phyloP scores from a whole-genome alignment of 73 alveolate genomes.

The Effrenium voratum region DNA sequence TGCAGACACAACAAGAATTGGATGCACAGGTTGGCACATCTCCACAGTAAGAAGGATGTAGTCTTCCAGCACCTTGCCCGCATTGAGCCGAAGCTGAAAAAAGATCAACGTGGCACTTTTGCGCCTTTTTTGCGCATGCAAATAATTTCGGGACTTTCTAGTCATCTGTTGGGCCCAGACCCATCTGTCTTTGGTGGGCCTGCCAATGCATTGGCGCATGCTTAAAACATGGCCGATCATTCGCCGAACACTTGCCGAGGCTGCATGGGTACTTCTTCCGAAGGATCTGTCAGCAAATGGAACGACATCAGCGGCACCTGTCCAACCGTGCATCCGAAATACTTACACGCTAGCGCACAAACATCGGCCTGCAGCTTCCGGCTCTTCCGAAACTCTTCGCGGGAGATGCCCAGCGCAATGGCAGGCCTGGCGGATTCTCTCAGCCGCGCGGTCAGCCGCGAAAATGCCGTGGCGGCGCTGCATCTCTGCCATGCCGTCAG shows the following conservation, averaged over 20 bases:
- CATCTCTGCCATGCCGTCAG: slow-evolving; percentile 7
- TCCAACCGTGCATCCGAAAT: not conserved
- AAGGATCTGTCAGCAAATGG: slow-evolving; percentile 3
- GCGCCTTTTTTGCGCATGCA: not conserved
- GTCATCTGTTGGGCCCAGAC: not conserved
- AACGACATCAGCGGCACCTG: slow-evolving; percentile 29
- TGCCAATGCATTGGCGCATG: too few relatives aligned
- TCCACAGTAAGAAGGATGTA: slow-evolving; percentile 47
- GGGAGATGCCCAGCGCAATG: not conserved
- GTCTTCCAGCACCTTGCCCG: slow-evolving; percentile 58
- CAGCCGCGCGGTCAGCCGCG: not conserved
- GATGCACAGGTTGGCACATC: not conserved
- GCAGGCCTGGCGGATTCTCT: not conserved
- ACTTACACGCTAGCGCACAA: not conserved
- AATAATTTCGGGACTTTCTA: too few relatives aligned
- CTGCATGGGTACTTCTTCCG: not conserved
- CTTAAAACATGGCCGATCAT: too few relatives aligned
- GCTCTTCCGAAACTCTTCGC: slow-evolving; percentile 25
- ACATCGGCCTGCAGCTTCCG: not conserved
- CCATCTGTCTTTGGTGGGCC: slow-evolving; percentile 38
- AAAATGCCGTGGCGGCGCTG: not conserved
- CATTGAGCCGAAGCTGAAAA: too few relatives aligned
- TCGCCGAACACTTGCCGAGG: not conserved
- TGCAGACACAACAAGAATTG: not conserved
- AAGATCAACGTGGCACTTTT: not conserved